These are phyloP conservation scores for Candida hungchunana DNA, from an alignment of 805 yeast species.

Conservation along the genomic window DNA sequence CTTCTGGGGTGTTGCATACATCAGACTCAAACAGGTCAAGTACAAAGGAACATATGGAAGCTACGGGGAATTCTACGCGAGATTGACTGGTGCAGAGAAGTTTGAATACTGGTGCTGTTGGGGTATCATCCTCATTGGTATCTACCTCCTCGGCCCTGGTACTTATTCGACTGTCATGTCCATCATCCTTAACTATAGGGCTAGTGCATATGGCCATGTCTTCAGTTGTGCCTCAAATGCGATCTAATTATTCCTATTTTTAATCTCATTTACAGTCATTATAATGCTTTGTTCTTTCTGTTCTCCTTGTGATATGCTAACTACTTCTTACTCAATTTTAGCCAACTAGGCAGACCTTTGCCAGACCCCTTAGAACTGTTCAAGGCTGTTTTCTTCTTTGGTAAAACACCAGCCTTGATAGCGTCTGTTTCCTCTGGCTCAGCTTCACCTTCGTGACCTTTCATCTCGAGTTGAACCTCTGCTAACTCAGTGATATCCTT, in stretches of 20 bases:
- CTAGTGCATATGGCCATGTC: conserved; percentile 43
- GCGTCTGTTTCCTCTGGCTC: conserved; percentile 5
- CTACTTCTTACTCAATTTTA: conserved; percentile 35
- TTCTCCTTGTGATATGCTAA: neutral
- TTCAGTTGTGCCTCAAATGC: conserved; percentile 47
- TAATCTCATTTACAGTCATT: too few relatives aligned
- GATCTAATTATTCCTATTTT: conserved; percentile 13
- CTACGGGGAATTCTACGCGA: conserved; percentile 24
- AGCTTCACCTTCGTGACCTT: conserved; percentile 9
- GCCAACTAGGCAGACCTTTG: conserved; percentile 36
- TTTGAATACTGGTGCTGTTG: conserved; percentile 34
- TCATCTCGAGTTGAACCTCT: conserved; percentile 16
- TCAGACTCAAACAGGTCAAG: conserved; percentile 36
- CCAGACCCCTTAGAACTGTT: conserved; percentile 1
- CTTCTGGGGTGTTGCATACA: conserved; percentile 56
- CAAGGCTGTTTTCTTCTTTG: conserved; percentile 9
- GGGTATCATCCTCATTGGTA: conserved; percentile 40
- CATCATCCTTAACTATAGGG: conserved; percentile 44
- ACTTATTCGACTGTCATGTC: conserved; percentile 49
- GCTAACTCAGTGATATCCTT: conserved; percentile 31
- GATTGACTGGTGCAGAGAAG: conserved; percentile 30
- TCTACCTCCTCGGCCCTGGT: conserved; percentile 57
- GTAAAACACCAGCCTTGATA: conserved; percentile 20
- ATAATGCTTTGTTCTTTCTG: neutral
- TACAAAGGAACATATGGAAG: conserved; percentile 26